Evolutionary conservation across 768 basidiomycete species (phyloP), one percentile per base, ranked within the genome.

Genomic region (Mycena rebaudengoi): DNA sequence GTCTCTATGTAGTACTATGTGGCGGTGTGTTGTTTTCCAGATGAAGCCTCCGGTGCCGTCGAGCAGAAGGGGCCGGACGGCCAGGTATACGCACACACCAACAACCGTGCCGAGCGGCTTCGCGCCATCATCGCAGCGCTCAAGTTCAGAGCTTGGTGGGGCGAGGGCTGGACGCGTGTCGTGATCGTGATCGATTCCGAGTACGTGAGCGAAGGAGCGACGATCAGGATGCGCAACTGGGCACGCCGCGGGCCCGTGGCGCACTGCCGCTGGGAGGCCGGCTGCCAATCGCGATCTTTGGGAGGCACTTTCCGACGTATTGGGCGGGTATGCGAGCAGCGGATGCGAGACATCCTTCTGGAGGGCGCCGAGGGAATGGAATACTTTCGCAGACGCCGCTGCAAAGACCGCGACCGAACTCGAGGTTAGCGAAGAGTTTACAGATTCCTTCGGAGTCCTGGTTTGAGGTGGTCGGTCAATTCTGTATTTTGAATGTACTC

Each of bases 31-130:
- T n/a, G n/a, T n/a, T n/a, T n/a, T n/a, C n/a, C n/a, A n/a, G n/a
- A n/a, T n/a, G n/a, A n/a, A 7, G 8, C 5, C 51, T 21, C 28
- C 13, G 16, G 32, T 35, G 57, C 57, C 2, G 10, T 64, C 21
- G 56, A 60, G 52, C 13, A 48, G 33, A 23, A 48, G 28, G 56
- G 63, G 0, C 63, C 63, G 1, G 37, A 25, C 39, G 57, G 57
- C 10, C 32, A 46, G 32, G 63, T 48, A 1, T 45, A 60, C 49
- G 7, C 23, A 61, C 72, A 70, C 68, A 71, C 78, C 69, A 62
- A 69, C 65, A 71, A 74, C 75, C 68, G 79, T 69, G 77, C 77
- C n/a, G 77, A 77, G 67, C n/a, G n/a, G n/a, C 72, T 78, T 0
- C 72, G 76, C 16, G 77, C 75, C n/a, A 74, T 66, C 14, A 64